Evolutionary conservation across 164 flowering plant genomes (phyloP).

Genomic region (Dillenia suffruticosa): DNA sequence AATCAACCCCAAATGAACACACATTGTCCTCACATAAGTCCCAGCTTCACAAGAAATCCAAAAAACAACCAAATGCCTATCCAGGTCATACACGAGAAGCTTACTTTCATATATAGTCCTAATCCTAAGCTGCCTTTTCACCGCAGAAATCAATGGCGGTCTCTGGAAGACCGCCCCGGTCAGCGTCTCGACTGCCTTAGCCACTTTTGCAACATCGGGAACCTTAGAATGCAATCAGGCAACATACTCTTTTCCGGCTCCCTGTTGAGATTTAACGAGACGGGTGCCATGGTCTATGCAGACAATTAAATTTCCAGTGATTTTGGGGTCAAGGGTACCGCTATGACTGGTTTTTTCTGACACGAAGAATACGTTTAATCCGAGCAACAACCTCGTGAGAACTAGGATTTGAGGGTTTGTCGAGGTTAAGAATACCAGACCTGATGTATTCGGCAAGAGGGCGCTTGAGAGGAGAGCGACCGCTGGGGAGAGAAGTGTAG

Average conservation of each 20-base stretch:
- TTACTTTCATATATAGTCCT: slow-evolving; percentile 75
- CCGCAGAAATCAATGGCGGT: slow-evolving; percentile 72
- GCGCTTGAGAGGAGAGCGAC: slow-evolving; percentile 68
- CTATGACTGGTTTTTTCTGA: slow-evolving; percentile 74
- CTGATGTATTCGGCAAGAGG: slow-evolving; percentile 59
- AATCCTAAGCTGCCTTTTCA: slow-evolving; percentile 68
- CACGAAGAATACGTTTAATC: slow-evolving; percentile 66
- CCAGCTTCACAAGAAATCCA: slow-evolving; percentile 90
- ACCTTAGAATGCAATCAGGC: slow-evolving; percentile 62
- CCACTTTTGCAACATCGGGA: slow-evolving; percentile 57
- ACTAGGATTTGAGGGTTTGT: slow-evolving; percentile 76
- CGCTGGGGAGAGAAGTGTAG: slow-evolving; percentile 70
- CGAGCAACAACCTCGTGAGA: slow-evolving; percentile 85
- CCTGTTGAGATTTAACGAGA: slow-evolving; percentile 75
- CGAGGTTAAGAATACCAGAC: slow-evolving; percentile 73
- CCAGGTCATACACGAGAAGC: slow-evolving; percentile 63
- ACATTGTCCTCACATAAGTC: slow-evolving; percentile 69
- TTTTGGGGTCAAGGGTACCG: slow-evolving; percentile 81
- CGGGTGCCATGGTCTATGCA: slow-evolving; percentile 78
- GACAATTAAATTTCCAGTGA: slow-evolving; percentile 72
- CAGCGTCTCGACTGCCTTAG: slow-evolving; percentile 58
- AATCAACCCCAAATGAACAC: slow-evolving; percentile 77
- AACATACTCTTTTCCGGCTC: slow-evolving; percentile 78
- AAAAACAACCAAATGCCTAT: slow-evolving; percentile 68
- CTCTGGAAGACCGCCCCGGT: slow-evolving; percentile 77